Conservation (phyloP, 345 rosid genomes). For the Eucalyptus erythrocorys region DNA sequence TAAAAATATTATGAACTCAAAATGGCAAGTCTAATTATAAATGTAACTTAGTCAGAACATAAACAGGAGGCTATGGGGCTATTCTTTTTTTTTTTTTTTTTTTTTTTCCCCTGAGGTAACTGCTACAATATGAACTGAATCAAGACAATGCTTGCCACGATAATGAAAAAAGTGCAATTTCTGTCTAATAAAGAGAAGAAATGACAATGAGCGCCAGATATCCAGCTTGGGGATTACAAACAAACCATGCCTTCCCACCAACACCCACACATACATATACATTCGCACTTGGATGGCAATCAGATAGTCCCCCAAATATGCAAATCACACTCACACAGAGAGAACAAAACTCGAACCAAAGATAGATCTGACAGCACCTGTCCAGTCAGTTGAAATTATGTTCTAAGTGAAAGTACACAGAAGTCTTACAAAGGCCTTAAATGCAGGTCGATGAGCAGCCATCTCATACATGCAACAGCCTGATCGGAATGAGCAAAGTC, state of each 20-base stretch:
- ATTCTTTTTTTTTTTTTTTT: background rate
- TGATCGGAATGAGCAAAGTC: slow-evolving; percentile 27
- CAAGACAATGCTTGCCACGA: background rate
- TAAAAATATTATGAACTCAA: background rate
- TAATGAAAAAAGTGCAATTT: background rate
- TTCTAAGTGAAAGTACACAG: background rate
- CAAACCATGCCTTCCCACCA: background rate
- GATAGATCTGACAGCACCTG: background rate
- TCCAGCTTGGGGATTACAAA: background rate
- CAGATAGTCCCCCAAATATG: background rate
- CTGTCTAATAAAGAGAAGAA: background rate
- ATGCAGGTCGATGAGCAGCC: slow-evolving; percentile 98
- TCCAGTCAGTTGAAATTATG: background rate
- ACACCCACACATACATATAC: background rate
- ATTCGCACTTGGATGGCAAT: background rate
- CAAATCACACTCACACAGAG: background rate
- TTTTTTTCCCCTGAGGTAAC: background rate
- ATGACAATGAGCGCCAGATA: background rate
- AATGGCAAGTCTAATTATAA: background rate
- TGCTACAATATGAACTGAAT: background rate
- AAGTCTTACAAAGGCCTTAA: slow-evolving; percentile 90
- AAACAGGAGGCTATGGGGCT: background rate
- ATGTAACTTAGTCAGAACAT: background rate
- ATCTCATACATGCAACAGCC: slow-evolving; percentile 99
- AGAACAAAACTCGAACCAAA: background rate